phyloP scores from a whole-genome alignment of 2,329 filamentous ascomycete species.

The Clonostachys rosea region DNA sequence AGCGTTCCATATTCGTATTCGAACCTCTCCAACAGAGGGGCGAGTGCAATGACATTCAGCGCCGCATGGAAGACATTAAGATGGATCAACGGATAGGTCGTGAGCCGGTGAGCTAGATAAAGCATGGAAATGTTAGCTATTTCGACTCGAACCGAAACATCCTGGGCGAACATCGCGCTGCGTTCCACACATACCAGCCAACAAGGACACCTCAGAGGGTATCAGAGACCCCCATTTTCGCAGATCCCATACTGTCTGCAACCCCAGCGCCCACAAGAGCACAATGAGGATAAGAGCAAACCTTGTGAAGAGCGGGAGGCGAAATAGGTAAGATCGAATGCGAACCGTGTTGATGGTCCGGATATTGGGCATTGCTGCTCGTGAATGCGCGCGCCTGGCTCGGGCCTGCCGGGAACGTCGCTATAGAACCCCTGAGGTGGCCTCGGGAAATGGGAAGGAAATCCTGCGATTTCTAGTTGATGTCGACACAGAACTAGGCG shows the following conservation, averaged over 20 bases:
- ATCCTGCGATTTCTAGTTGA: no score
- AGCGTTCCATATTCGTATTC: slow-evolving; percentile 90
- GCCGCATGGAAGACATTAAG: slow-evolving; percentile 73
- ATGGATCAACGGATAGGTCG: slow-evolving; percentile 89
- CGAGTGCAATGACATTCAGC: slow-evolving; percentile 74
- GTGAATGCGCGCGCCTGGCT: not conserved
- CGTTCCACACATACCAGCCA: slow-evolving; percentile 49
- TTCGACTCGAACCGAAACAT: not conserved
- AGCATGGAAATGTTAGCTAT: slow-evolving; percentile 1
- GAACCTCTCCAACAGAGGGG: slow-evolving; percentile 89
- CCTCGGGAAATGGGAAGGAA: no score
- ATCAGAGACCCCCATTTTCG: slow-evolving; percentile 74
- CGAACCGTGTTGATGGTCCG: slow-evolving; percentile 62
- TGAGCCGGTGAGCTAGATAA: slow-evolving; percentile 71
- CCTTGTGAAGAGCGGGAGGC: slow-evolving; percentile 85
- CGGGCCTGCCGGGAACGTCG: no score
- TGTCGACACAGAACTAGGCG: no score
- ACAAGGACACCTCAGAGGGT: slow-evolving; percentile 69
- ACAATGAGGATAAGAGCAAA: slow-evolving; percentile 62
- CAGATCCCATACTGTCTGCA: slow-evolving; percentile 69
- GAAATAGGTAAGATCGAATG: slow-evolving; percentile 74
- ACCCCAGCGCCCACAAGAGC: slow-evolving; percentile 55
- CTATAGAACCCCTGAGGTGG: no score
- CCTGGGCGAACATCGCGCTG: no score
- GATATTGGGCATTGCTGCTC: slow-evolving; percentile 20